phyloP scores from a whole-genome alignment of 305 asterid species.

The Solanum hybrid region DNA sequence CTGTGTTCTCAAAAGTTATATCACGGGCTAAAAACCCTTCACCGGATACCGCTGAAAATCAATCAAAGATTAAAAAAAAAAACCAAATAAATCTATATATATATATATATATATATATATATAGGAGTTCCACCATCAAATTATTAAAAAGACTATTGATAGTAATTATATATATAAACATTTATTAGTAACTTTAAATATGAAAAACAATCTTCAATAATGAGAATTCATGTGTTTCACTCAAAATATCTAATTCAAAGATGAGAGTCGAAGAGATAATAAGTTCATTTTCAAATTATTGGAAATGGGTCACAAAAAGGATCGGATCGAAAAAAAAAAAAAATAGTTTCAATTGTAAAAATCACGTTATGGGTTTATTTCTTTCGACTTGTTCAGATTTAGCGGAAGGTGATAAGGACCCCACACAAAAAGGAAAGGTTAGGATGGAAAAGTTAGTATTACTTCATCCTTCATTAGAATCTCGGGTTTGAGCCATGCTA shows the following conservation, averaged over 20 bases:
- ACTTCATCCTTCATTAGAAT: neutral
- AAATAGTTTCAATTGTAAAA: neutral
- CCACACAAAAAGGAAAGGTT: neutral
- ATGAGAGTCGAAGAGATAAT: neutral
- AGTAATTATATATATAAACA: neutral
- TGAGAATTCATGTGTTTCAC: neutral
- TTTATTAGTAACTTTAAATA: neutral
- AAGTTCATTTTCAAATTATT: neutral
- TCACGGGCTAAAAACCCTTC: constrained; percentile 71
- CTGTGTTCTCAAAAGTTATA: constrained; percentile 58
- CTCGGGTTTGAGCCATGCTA: neutral
- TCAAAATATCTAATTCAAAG: neutral
- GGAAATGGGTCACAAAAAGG: neutral
- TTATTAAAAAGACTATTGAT: neutral
- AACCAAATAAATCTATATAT: neutral
- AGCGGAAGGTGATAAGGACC: neutral
- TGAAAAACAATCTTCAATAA: neutral
- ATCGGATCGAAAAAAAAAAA: neutral
- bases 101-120: neutral
- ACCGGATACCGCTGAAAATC: constrained; percentile 55
- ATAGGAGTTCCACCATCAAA: neutral
- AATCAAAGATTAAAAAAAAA: neutral
- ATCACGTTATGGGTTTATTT: neutral
- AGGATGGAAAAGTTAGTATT: neutral
- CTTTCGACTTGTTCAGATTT: neutral